A percentile compares a stretch with the other conserved stretches of the same genome.
phyloP scores from a whole-genome alignment of 1,284 basidiomycete species.

The Stygiomarasmius scandens region DNA sequence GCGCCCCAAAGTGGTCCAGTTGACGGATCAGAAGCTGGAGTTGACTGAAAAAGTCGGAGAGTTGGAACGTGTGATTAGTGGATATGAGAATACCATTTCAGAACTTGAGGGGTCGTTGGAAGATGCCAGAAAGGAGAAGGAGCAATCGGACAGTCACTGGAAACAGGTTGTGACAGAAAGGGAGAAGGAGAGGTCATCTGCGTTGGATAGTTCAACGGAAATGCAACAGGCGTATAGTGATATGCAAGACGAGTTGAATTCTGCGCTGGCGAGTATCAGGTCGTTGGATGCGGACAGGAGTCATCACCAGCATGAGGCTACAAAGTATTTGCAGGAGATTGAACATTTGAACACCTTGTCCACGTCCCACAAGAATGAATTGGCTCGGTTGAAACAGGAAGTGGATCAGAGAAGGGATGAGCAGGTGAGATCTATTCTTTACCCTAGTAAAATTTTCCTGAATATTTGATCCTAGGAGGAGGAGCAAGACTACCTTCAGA shows the following conservation, averaged over 20 bases:
- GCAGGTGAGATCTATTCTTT: constrained; percentile 34
- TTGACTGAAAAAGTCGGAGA: constrained; percentile 63
- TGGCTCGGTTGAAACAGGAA: constrained; percentile 48
- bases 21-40: constrained; percentile 70
- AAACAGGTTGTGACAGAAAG: constrained; percentile 42
- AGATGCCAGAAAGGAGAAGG: constrained; percentile 52
- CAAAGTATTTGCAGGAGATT: constrained; percentile 54
- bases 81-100: constrained; percentile 59
- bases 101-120: constrained; percentile 63
- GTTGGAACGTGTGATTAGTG: constrained; percentile 55
- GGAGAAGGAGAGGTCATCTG: constrained; percentile 53
- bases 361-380: constrained; percentile 52
- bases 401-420: constrained; percentile 49
- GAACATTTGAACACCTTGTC: constrained; percentile 47
- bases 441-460: background rate
- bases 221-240: constrained; percentile 64
- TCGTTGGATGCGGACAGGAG: constrained; percentile 62
- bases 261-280: constrained; percentile 50
- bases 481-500: constrained; percentile 60
- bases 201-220: constrained; percentile 53
- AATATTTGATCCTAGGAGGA: constrained; percentile 47
- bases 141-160: constrained; percentile 45
- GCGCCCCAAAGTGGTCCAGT: constrained; percentile 80
- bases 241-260: constrained; percentile 64
- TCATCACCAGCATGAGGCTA: constrained; percentile 54